These are phyloP conservation scores for Ogataea naganishii DNA, from an alignment of 805 yeast species.

Conservation along the genomic window DNA sequence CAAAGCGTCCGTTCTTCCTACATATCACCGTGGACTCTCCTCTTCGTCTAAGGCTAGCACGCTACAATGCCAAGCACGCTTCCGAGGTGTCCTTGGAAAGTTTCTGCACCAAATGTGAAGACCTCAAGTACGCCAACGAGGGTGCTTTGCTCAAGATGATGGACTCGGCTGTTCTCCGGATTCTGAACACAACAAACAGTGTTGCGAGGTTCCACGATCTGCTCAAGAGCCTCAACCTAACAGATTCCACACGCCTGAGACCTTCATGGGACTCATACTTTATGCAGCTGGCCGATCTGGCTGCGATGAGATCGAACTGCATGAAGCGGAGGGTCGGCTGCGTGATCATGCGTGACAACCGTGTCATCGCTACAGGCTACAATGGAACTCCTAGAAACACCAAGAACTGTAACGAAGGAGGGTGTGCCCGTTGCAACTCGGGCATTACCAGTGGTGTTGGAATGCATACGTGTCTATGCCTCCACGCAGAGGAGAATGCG, in stretches of 20 bases:
- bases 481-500: constrained; percentile 98
- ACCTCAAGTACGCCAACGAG: constrained; percentile 7
- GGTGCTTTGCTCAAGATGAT: constrained; percentile 29
- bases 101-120: constrained; percentile 27
- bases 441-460: constrained; percentile 56
- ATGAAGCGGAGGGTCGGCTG: constrained; percentile 98
- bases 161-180: constrained; percentile 44
- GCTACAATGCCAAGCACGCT: constrained; percentile 16
- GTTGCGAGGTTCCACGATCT: constrained; percentile 27
- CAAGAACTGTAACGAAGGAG: constrained; percentile 90
- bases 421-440: constrained; percentile 82
- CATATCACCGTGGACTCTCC: constrained; percentile 79
- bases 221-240: constrained; percentile 32
- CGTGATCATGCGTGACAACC: constrained; percentile 75
- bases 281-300: constrained; percentile 88
- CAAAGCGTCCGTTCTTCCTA: constrained; percentile 74
- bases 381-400: constrained; percentile 94
- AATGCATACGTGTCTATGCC: constrained; percentile 78
- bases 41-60: constrained; percentile 32
- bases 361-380: constrained; percentile 94
- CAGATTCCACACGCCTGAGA: constrained; percentile 53
- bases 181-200: constrained; percentile 41
- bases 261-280: constrained; percentile 97
- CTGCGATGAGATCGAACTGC: constrained; percentile 88
- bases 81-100: constrained; percentile 23